These are phyloP conservation scores for Tolypocladium ovalisporum DNA, from an alignment of 2,329 filamentous ascomycete genomes.

Conservation along the genomic window DNA sequence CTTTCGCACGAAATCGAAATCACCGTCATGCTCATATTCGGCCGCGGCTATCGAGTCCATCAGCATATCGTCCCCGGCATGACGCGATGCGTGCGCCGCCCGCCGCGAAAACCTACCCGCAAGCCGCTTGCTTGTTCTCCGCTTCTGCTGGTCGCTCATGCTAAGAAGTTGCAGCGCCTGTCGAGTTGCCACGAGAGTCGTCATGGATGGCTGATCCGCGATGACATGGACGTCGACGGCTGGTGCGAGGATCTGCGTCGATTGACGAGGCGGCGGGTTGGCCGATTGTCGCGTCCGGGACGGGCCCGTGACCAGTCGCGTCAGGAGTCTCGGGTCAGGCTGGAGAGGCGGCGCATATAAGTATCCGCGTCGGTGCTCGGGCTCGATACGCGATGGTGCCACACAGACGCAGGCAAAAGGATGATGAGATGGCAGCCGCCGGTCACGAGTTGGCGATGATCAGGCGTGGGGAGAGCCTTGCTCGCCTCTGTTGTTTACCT, in stretches of 20 bases:
- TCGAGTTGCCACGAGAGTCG: constrained; percentile 55
- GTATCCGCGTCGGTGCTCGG: not conserved
- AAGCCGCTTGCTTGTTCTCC: constrained; percentile 53
- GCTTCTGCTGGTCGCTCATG: constrained; percentile 55
- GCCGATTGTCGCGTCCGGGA: constrained; percentile 3
- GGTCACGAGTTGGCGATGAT: constrained; percentile 2
- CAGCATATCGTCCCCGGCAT: constrained; percentile 2
- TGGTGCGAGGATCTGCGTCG: not conserved
- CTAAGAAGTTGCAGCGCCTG: constrained; percentile 56
- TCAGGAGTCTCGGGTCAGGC: constrained; percentile 4
- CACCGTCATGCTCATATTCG: constrained; percentile 62
- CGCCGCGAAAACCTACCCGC: constrained; percentile 37
- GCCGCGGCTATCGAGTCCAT: constrained; percentile 19
- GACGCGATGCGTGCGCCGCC: not conserved
- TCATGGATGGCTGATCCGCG: constrained; percentile 48
- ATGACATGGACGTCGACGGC: constrained; percentile 2
- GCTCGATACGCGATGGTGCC: not conserved
- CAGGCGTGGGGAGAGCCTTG: constrained; percentile 4
- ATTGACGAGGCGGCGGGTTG: not conserved
- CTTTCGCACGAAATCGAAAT: constrained; percentile 63
- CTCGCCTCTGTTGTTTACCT: constrained; percentile 11
- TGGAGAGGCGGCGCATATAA: constrained; percentile 2
- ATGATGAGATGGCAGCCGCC: not conserved
- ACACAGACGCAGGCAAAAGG: not conserved
- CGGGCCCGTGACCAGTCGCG: constrained; percentile 3